A percentile compares a stretch with the other conserved stretches of the same genome.
phyloP scores from a whole-genome alignment of 345 rosid genomes.

The Dimocarpus longan region DNA sequence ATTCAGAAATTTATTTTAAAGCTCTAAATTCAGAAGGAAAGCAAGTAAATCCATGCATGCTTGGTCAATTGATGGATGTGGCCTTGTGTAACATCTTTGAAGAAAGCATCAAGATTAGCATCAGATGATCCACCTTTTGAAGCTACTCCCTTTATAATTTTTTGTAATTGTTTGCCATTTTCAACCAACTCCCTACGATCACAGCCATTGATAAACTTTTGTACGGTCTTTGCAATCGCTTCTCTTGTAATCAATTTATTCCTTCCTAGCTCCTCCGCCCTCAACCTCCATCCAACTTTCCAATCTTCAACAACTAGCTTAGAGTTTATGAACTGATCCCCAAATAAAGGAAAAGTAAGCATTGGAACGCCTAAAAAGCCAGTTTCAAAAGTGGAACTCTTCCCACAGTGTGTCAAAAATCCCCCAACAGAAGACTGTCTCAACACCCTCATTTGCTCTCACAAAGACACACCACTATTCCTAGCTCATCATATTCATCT shows the following conservation, averaged over 20 bases:
- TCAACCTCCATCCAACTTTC: background rate
- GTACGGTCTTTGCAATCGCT: slow-evolving; percentile 6
- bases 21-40: too few species aligned
- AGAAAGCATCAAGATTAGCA: slow-evolving; percentile 14
- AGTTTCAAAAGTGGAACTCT: slow-evolving; percentile 29
- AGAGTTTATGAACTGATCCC: slow-evolving; percentile 21
- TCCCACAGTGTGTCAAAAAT: slow-evolving; percentile 31
- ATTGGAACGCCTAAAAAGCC: slow-evolving; percentile 23
- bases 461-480: slow-evolving; percentile 30
- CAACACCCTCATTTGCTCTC: slow-evolving; percentile 30
- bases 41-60: too few species aligned
- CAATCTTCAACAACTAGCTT: background rate
- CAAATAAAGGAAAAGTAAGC: slow-evolving; percentile 25
- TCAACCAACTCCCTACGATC: slow-evolving; percentile 15
- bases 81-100: slow-evolving; percentile 2
- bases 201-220: background rate
- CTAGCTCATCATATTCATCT: background rate
- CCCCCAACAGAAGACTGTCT: slow-evolving; percentile 23
- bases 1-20: too few species aligned
- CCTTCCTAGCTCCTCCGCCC: background rate
- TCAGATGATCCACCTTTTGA: slow-evolving; percentile 24
- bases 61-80: background rate
- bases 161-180: slow-evolving; percentile 8
- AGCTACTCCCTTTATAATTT: slow-evolving; percentile 5
- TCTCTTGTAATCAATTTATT: slow-evolving; percentile 8